These are phyloP conservation scores for Pseudopediastrum boryanum DNA, from an alignment of 139 green algal species.

Conservation along the genomic window DNA sequence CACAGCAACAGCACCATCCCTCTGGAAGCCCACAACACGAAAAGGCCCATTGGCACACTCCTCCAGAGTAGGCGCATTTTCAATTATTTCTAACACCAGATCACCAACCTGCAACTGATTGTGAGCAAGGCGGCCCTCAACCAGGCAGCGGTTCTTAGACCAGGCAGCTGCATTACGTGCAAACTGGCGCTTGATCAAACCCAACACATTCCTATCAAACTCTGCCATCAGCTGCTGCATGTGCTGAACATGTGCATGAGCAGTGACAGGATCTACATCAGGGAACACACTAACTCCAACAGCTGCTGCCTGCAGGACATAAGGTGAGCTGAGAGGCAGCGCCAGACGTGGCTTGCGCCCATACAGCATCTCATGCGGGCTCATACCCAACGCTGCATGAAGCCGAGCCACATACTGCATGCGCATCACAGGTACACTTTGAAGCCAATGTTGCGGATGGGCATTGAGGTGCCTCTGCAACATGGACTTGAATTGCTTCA, in stretches of 20 bases:
- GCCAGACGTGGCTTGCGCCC: not conserved
- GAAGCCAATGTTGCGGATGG: constrained; percentile 11
- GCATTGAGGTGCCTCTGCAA: constrained; percentile 12
- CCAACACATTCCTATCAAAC: not conserved
- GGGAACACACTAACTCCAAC: not conserved
- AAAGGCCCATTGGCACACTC: not conserved
- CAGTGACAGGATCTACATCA: not conserved
- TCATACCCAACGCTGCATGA: constrained; percentile 23
- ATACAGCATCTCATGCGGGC: constrained; percentile 23
- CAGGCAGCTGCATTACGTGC: not conserved
- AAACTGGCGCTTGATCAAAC: not conserved
- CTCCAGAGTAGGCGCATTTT: not conserved
- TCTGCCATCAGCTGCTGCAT: not conserved
- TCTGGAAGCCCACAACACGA: not conserved
- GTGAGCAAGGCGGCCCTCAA: no score
- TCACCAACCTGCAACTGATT: constrained; percentile 2
- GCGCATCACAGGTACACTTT: constrained; percentile 15
- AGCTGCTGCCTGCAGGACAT: not conserved
- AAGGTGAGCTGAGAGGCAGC: not conserved
- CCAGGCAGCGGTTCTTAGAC: not conserved
- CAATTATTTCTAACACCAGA: constrained; percentile 13
- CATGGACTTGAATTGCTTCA: constrained; percentile 10
- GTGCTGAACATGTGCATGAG: not conserved
- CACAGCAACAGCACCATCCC: not conserved
- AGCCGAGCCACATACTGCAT: constrained; percentile 6